Evolutionary conservation across 345 rosid species (phyloP).

Genomic region (Cardamine chenopodiifolia): DNA sequence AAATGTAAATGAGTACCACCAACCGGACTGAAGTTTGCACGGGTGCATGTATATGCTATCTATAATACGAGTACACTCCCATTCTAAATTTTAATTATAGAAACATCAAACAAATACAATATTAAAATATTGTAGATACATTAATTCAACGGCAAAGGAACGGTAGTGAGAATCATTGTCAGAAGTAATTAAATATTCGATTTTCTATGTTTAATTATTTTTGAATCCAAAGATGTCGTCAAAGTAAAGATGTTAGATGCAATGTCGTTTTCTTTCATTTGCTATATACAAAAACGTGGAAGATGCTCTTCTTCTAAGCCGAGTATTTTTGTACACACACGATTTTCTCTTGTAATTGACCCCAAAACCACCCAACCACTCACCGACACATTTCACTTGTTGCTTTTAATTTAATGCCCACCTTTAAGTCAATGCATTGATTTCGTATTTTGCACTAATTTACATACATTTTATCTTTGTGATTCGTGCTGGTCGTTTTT

Average conservation of each 20-base stretch:
- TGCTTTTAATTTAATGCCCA: slow-evolving; percentile 20
- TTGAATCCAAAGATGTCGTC: slow-evolving; percentile 36
- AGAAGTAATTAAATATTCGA: slow-evolving; percentile 2
- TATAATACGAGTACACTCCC: slow-evolving; percentile 4
- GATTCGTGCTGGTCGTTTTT: slow-evolving; percentile 10
- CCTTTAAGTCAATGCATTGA: neutral
- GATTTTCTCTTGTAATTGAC: slow-evolving; percentile 8
- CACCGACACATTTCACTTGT: slow-evolving; percentile 36
- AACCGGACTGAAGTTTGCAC: slow-evolving; percentile 43
- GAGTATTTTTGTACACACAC: slow-evolving; percentile 7
- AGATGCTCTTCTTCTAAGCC: slow-evolving; percentile 30
- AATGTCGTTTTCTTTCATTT: slow-evolving; percentile 33
- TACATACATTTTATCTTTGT: slow-evolving; percentile 9
- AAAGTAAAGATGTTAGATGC: slow-evolving; percentile 38
- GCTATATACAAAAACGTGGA: slow-evolving; percentile 32
- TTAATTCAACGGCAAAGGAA: slow-evolving; percentile 24
- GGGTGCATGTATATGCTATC: slow-evolving; percentile 14
- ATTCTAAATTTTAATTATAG: neutral
- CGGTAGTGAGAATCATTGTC: slow-evolving; percentile 40
- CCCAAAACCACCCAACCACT: slow-evolving; percentile 24
- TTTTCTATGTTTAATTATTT: slow-evolving; percentile 24
- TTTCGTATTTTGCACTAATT: neutral
- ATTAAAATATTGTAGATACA: slow-evolving; percentile 6
- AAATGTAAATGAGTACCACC: slow-evolving; percentile 28
- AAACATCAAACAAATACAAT: neutral